Evolutionary conservation across 2,329 filamentous ascomycete species (phyloP).

Genomic region (Aspergillus felis): DNA sequence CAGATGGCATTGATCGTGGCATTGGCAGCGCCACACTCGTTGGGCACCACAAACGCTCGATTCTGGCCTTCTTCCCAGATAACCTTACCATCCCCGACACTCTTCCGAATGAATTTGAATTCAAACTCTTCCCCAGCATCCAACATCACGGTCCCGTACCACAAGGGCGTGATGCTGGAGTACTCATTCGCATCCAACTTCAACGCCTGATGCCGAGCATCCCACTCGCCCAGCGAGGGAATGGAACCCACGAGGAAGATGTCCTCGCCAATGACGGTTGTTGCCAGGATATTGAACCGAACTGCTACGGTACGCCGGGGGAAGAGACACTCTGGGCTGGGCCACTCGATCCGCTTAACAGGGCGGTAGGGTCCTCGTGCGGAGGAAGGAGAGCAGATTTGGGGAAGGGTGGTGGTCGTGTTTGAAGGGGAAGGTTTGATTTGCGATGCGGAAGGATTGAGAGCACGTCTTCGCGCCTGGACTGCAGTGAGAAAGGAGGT

Average conservation of each 20-base stretch:
- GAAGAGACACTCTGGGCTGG: conserved; percentile 10
- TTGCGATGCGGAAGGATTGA: neutral
- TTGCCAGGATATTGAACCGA: conserved; percentile 57
- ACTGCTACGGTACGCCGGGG: conserved; percentile 49
- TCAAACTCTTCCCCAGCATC: conserved; percentile 52
- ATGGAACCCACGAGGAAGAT: conserved; percentile 62
- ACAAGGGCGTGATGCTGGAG: conserved; percentile 56
- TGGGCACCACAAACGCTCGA: conserved; percentile 34
- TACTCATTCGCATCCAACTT: conserved; percentile 58
- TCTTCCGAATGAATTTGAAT: conserved; percentile 66
- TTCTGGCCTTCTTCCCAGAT: conserved; percentile 61
- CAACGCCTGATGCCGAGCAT: conserved; percentile 47
- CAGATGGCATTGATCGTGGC: conserved; percentile 36
- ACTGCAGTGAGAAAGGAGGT: conserved; percentile 34
- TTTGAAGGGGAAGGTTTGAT: conserved; percentile 22
- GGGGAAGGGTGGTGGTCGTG: conserved; percentile 8
- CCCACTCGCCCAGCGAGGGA: conserved; percentile 59
- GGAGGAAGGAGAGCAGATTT: conserved; percentile 19
- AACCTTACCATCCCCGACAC: conserved; percentile 45
- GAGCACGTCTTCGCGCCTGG: conserved; percentile 9
- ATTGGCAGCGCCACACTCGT: conserved; percentile 27
- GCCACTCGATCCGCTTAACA: conserved; percentile 23
- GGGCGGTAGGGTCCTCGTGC: conserved; percentile 22
- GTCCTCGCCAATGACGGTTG: conserved; percentile 58
- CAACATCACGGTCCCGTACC: conserved; percentile 55